These are phyloP conservation scores for Alternaria dauci DNA, from an alignment of 2,329 filamentous ascomycete species.

Conservation along the genomic window DNA sequence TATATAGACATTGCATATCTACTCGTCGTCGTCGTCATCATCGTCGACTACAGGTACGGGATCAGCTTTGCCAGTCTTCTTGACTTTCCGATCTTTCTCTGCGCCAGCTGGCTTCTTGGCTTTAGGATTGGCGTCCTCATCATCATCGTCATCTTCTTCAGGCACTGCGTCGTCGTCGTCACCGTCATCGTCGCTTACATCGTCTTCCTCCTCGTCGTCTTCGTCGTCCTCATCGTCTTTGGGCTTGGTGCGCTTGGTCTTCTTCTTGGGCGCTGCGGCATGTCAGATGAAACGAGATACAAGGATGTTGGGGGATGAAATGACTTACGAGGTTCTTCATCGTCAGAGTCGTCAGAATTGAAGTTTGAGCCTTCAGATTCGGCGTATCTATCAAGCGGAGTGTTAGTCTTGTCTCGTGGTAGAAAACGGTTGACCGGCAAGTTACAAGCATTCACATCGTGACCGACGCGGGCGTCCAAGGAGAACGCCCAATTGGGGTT, in stretches of 20 bases:
- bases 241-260: constrained; percentile 43
- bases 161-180: constrained; percentile 13
- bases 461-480: not conserved
- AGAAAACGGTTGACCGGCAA: not conserved
- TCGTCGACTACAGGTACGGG: constrained; percentile 45
- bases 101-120: constrained; percentile 49
- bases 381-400: constrained; percentile 39
- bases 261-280: constrained; percentile 46
- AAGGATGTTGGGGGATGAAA: not conserved
- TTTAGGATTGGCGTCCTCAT: constrained; percentile 46
- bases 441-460: not conserved
- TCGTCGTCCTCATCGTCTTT: constrained; percentile 44
- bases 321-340: constrained; percentile 47
- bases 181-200: constrained; percentile 11
- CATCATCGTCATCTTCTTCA: constrained; percentile 43
- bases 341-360: constrained; percentile 48
- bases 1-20: not conserved
- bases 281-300: constrained; percentile 1
- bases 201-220: constrained; percentile 42
- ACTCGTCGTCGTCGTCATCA: constrained; percentile 41
- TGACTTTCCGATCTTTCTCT: constrained; percentile 47
- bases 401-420: constrained; percentile 28
- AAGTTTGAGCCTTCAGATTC: constrained; percentile 50
- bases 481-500: not conserved
- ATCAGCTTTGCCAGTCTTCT: constrained; percentile 38